These are phyloP conservation scores for Grosmannia serpens DNA, from an alignment of 2,329 filamentous ascomycete genomes.

Conservation along the genomic window DNA sequence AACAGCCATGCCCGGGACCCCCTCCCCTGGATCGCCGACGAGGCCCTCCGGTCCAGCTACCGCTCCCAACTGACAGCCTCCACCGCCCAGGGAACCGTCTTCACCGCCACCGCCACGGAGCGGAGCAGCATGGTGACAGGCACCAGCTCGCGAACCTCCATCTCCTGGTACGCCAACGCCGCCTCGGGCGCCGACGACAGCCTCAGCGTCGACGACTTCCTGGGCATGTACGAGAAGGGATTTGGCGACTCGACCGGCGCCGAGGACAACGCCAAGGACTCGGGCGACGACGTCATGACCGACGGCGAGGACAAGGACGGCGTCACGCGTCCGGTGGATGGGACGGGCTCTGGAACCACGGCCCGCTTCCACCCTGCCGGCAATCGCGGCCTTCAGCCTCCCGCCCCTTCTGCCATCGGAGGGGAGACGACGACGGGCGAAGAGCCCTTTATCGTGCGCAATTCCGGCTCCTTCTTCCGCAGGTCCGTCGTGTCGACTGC, in stretches of 20 bases:
- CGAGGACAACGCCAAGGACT: conserved; percentile 25
- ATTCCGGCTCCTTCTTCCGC: conserved; percentile 28
- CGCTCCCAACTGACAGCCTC: conserved; percentile 44
- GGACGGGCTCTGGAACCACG: neutral
- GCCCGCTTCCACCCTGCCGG: neutral
- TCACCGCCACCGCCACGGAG: conserved; percentile 49
- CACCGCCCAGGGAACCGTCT: conserved; percentile 42
- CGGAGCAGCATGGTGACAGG: conserved; percentile 74
- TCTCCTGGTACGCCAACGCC: conserved; percentile 35
- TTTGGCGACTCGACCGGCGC: conserved; percentile 41
- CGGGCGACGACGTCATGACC: conserved; percentile 20
- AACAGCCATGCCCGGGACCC: conserved; percentile 10
- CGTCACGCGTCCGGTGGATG: neutral
- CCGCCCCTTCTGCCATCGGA: conserved; percentile 12
- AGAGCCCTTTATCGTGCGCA: conserved; percentile 17
- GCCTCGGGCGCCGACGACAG: conserved; percentile 38
- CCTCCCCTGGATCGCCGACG: conserved; percentile 36
- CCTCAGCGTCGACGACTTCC: conserved; percentile 54
- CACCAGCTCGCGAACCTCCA: conserved; percentile 55
- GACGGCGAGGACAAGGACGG: conserved; percentile 9
- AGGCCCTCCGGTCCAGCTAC: conserved; percentile 43
- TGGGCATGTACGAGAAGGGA: conserved; percentile 57
- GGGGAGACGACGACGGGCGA: neutral
- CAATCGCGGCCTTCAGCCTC: neutral
- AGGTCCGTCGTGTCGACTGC: conserved; percentile 22